A percentile compares a stretch with the other conserved stretches of the same genome.
These are phyloP conservation scores for Rhizopogon rudus DNA, from an alignment of 768 basidiomycete species.

Conservation along the genomic window DNA sequence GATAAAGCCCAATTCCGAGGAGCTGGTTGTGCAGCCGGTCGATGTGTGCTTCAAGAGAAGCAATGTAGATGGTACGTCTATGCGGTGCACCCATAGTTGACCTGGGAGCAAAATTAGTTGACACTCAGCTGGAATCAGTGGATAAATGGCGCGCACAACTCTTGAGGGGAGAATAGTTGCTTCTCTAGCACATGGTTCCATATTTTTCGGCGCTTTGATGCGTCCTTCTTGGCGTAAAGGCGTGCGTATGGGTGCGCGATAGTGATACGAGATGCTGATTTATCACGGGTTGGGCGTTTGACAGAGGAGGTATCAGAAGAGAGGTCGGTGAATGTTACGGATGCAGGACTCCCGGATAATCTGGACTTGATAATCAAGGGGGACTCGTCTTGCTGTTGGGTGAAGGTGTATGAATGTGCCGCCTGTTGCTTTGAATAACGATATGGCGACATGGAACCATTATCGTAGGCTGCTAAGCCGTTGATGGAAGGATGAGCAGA, in stretches of 20 bases:
- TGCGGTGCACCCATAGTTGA: constrained; percentile 64
- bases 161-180: constrained; percentile 58
- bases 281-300: constrained; percentile 13
- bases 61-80: constrained; percentile 64
- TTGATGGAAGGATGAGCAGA: constrained; percentile 1
- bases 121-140: not conserved
- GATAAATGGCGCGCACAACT: constrained; percentile 43
- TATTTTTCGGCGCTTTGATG: constrained; percentile 63
- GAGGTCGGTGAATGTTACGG: not conserved
- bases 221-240: constrained; percentile 58
- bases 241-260: constrained; percentile 68
- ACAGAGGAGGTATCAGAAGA: constrained; percentile 1
- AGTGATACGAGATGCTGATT: constrained; percentile 19
- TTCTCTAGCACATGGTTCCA: constrained; percentile 81
- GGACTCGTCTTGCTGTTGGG: not conserved
- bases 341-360: constrained; percentile 1
- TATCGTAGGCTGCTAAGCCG: not conserved
- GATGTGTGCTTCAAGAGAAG: constrained; percentile 70
- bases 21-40: constrained; percentile 62
- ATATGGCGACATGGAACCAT: constrained; percentile 4
- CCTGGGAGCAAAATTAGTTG: constrained; percentile 24
- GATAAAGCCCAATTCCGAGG: constrained; percentile 47
- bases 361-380: constrained; percentile 6
- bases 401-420: constrained; percentile 8
- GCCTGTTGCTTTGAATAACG: not conserved